A percentile compares a stretch with the other conserved stretches of the same genome.
Conservation (phyloP, 176 grass and related monocot genomes). For the Phoenix dactylifera region DNA sequence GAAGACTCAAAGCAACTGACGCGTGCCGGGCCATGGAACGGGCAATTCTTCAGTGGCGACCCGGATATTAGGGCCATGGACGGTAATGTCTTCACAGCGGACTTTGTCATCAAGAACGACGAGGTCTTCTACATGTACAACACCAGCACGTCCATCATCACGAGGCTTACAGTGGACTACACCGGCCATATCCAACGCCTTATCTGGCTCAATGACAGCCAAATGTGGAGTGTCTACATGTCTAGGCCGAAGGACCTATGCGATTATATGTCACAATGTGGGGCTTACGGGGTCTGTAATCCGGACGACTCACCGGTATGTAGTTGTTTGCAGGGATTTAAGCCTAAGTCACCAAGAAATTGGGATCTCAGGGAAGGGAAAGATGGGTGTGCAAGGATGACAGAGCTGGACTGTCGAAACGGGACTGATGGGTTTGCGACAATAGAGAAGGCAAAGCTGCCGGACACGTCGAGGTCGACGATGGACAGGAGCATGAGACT, state of each 20-base stretch:
- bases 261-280: not conserved
- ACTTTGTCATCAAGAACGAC: not conserved
- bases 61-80: not conserved
- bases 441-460: not conserved
- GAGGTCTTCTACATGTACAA: not conserved
- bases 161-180: not conserved
- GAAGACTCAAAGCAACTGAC: not conserved
- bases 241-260: not conserved
- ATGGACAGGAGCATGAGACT: not conserved
- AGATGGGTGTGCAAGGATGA: not conserved
- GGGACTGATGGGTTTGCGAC: not conserved
- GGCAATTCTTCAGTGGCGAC: not conserved
- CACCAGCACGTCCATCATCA: not conserved
- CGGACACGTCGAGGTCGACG: not conserved
- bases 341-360: not conserved
- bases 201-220: not conserved
- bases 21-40: slow-evolving; percentile 1
- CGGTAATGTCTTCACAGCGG: not conserved
- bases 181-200: not conserved
- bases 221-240: not conserved
- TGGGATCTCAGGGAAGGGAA: not conserved
- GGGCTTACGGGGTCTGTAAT: not conserved
- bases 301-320: not conserved
- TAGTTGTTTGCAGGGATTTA: not conserved
- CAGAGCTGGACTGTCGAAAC: not conserved